Evolutionary conservation across 305 asterid genomes (phyloP), one percentile per base, ranked within the genome.

Genomic region (Fraxinus baroniana): DNA sequence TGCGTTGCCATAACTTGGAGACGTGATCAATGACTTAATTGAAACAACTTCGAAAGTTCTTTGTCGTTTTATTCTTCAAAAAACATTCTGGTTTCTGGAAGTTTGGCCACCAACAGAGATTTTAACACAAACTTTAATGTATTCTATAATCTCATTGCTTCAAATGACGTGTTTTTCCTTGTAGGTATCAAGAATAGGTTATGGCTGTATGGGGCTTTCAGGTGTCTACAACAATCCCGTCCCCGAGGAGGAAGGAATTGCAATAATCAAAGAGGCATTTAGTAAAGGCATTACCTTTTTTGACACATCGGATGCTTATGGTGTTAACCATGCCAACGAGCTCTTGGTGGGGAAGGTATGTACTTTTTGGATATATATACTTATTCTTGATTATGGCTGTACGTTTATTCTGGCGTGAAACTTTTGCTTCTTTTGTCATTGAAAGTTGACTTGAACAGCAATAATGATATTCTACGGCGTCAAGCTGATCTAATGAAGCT

Each of bases 141-240:
- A 20, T 64, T 64, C 73, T 64, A 1, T 24, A 10, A 64, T 64
- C n/a, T 18, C 33, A 24, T 64, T 64, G 33, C 30, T 64, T 22
- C 17, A 8, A 24, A 2, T 64, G 5, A 26, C 3, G 32, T 24
- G 0, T 5, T 4, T 81, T 75, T 22, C 15, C 22, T 26, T 8
- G 4, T 62, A 89, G 93, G 93, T 90, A 28, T 90, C 93, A 12
- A 89, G 75, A 78, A 39, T 90, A 36, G 93, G 93, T n/a, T 90
- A 74, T 74, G 93, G 93, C 4, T 90, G 92, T 84, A 87, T 90
- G 93, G 92, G 91, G 37, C 88, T 90, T 33, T 46, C 87, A 5
- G 92, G 93, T 72, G 33, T 75, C 9, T 90, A 90, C 78, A 90
- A 82, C 79, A 52, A 22, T 81, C 90, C 87, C 22, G 44, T 90